These are phyloP conservation scores for Penicillium cosmopolitanum DNA, from an alignment of 495 filamentous ascomycete genomes.

Conservation along the genomic window DNA sequence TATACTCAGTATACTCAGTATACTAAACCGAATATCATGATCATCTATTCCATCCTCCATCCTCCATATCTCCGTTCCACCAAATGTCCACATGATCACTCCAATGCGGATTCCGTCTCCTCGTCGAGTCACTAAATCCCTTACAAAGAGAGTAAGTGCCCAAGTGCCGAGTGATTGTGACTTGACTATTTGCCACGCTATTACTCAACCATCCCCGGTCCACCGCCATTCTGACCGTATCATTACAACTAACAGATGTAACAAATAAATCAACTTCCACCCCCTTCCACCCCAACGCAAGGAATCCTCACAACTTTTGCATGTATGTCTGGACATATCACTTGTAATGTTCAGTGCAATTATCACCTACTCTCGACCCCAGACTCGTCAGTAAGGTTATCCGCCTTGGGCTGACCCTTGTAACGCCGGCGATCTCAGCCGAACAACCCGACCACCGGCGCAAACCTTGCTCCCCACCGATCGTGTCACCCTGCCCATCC, in stretches of 20 bases:
- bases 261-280: neutral
- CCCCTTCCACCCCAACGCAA: neutral
- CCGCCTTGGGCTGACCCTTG: neutral
- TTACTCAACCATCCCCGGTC: neutral
- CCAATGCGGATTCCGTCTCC: neutral
- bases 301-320: slow-evolving; percentile 5
- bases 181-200: slow-evolving; percentile 2
- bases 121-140: neutral
- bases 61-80: no score
- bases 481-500: slow-evolving; percentile 3
- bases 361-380: slow-evolving; percentile 23
- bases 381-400: slow-evolving; percentile 12
- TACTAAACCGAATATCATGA: neutral
- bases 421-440: slow-evolving; percentile 7
- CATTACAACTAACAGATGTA: neutral
- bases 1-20: neutral
- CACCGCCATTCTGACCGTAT: neutral
- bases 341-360: slow-evolving; percentile 14
- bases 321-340: neutral
- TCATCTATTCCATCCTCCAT: neutral
- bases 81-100: neutral
- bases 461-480: slow-evolving; percentile 5
- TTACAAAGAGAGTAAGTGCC: neutral
- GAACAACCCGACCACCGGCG: neutral
- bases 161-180: neutral